Evolutionary conservation across 1,284 basidiomycete species (phyloP).

Genomic region (Microbotryum lychnidis-dioicae): DNA sequence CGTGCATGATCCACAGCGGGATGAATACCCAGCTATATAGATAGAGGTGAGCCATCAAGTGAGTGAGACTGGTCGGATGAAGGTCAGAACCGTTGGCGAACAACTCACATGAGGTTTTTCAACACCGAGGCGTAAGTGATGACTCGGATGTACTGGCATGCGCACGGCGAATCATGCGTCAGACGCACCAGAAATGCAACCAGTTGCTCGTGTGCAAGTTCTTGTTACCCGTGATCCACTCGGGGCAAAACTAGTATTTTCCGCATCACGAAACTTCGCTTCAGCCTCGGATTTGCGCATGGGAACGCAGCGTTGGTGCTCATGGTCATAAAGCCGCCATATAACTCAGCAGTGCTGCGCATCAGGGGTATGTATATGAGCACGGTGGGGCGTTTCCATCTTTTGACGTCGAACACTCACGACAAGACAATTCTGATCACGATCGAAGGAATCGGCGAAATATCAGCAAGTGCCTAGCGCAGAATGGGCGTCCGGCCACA

Average conservation of each 20-base stretch:
- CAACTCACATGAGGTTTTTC: constrained; percentile 12
- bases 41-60: neutral
- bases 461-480: too few species aligned
- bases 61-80: too few species aligned
- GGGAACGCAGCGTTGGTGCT: neutral
- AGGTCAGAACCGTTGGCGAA: neutral
- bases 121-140: neutral
- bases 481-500: too few species aligned
- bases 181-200: too few species aligned
- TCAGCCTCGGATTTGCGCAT: too few species aligned
- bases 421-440: constrained; percentile 40
- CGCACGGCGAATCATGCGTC: too few species aligned
- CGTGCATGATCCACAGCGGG: constrained; percentile 62
- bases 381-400: neutral
- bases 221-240: constrained; percentile 59
- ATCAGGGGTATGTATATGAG: neutral
- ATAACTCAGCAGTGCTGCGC: constrained; percentile 8
- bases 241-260: constrained; percentile 53
- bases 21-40: constrained; percentile 61
- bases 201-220: too few species aligned
- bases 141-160: too few species aligned
- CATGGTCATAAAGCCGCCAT: constrained; percentile 58
- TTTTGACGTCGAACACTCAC: constrained; percentile 1
- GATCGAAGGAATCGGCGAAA: too few species aligned
- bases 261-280: too few species aligned